These are phyloP conservation scores for Psophocarpus tetragonolobus DNA, from an alignment of 306 rosid genomes.

Conservation along the genomic window DNA sequence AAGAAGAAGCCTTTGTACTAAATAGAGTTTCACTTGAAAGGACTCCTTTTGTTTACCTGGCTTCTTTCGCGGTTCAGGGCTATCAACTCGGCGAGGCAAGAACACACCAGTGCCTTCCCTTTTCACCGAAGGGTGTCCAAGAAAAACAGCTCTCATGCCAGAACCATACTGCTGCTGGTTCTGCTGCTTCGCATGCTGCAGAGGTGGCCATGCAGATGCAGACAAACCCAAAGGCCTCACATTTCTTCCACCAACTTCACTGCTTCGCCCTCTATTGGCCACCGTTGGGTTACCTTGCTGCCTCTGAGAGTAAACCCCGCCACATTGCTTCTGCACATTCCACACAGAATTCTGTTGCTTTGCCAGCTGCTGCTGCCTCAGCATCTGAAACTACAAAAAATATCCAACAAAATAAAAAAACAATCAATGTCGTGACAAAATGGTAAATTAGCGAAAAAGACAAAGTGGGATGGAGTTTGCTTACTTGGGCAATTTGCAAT, in stretches of 20 bases:
- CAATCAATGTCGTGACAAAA: neutral
- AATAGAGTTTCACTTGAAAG: no score
- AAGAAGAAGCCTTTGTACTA: neutral
- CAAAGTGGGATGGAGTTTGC: neutral
- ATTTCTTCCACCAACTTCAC: conserved; percentile 14
- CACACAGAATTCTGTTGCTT: conserved; percentile 46
- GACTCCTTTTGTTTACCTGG: conserved; percentile 57
- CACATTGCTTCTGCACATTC: conserved; percentile 38
- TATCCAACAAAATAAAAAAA: neutral
- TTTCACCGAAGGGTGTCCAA: conserved; percentile 33
- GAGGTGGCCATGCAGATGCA: conserved; percentile 72
- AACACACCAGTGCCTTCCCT: conserved; percentile 93
- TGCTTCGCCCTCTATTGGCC: conserved; percentile 35
- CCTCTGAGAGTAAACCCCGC: conserved; percentile 33
- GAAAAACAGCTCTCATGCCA: conserved; percentile 61
- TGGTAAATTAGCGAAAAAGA: neutral
- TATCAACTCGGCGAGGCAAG: conserved; percentile 64
- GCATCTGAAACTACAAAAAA: conserved; percentile 50
- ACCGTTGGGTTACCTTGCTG: conserved; percentile 25
- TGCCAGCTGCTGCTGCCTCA: conserved; percentile 61
- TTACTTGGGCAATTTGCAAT: conserved; percentile 60
- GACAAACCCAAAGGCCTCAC: conserved; percentile 47
- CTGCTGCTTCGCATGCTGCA: conserved; percentile 53
- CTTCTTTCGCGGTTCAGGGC: conserved; percentile 50
- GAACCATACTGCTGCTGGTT: conserved; percentile 40